Evolutionary conservation across 2,329 filamentous ascomycete genomes (phyloP).

Genomic region (Xylariaceae sp.): DNA sequence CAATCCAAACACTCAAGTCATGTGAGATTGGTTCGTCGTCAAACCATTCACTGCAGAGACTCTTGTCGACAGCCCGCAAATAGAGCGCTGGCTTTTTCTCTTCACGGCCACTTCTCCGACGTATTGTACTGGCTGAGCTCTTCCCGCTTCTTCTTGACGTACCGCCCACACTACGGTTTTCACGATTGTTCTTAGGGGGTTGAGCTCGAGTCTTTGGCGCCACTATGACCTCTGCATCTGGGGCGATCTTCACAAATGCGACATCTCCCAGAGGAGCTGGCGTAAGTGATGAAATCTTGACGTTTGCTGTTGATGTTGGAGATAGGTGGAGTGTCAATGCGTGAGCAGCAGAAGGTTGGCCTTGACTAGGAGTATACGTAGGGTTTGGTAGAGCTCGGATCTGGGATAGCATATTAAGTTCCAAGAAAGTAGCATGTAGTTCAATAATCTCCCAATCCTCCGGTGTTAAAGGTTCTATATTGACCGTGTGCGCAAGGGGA

Average conservation of each 20-base stretch:
- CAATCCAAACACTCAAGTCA: slow-evolving; percentile 81
- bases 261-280: slow-evolving; percentile 72
- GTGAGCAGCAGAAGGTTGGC: slow-evolving; percentile 66
- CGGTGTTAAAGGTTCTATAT: slow-evolving; percentile 93
- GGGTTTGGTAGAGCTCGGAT: slow-evolving; percentile 94
- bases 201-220: slow-evolving; percentile 88
- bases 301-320: slow-evolving; percentile 92
- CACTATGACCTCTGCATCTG: slow-evolving; percentile 95
- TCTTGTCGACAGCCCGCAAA: slow-evolving; percentile 78
- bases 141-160: slow-evolving; percentile 80
- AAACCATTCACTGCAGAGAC: slow-evolving; percentile 76
- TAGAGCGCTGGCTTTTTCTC: slow-evolving; percentile 74
- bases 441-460: slow-evolving; percentile 99
- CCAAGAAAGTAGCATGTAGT: slow-evolving; percentile 92
- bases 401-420: slow-evolving; percentile 91
- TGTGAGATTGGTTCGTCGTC: slow-evolving; percentile 66
- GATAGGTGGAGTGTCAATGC: slow-evolving; percentile 91
- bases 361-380: slow-evolving; percentile 60
- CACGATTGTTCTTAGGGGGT: slow-evolving; percentile 67
- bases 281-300: slow-evolving; percentile 82
- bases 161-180: slow-evolving; percentile 80
- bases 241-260: slow-evolving; percentile 89
- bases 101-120: slow-evolving; percentile 64
- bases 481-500: slow-evolving; percentile 88
- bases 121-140: slow-evolving; percentile 74